Evolutionary conservation across 352 stramenopile genomes (phyloP), one percentile per base, ranked within the genome.

Genomic region (Phytopythium montanum): DNA sequence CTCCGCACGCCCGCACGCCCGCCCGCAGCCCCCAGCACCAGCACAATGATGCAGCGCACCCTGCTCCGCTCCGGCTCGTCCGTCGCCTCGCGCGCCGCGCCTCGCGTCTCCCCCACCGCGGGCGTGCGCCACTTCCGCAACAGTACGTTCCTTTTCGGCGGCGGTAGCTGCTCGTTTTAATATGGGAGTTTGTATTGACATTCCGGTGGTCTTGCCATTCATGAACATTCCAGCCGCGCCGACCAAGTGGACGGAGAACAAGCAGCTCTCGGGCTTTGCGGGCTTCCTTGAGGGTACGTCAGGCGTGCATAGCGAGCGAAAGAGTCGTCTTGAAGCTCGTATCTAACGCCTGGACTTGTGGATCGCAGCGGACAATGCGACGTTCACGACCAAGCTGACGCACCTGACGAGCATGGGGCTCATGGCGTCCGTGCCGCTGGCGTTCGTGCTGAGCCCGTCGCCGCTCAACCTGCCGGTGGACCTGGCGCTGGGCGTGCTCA

Each of bases 191-290:
- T 34, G 42, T 45, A 48, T 18, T 41, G 54, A 39, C 42, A n/a
- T 73, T 71, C 59, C 54, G 55, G 62, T 69, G 66, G 52, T 76
- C 52, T 64, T 55, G 52, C 18, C 33, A 25, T 52, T 12, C 44
- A 19, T 62, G 29, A 5, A 56, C 13, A 57, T 29, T 60, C 18
- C 50, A 94, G 85, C 62, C 36, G 53, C 70, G 31, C 76, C 82
- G 21, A 69, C 66, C 56, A 90, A 91, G 70, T 85, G 75, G 65
- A 91, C 82, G 46, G 80, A 94, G 69, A 94, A 94, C 76, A 91
- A 94, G 70, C 62, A 85, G 61, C 51, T 78, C 50, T 85, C 56
- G 21, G 85, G 85, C 14, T 65, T 94, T 26, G 74, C 71, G 3
- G 82, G 76, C 18, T 33, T 94, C 56, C 55, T 94, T 31, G 71